Evolutionary conservation across 805 yeast species (phyloP).

Genomic region (Candida nitratophila): DNA sequence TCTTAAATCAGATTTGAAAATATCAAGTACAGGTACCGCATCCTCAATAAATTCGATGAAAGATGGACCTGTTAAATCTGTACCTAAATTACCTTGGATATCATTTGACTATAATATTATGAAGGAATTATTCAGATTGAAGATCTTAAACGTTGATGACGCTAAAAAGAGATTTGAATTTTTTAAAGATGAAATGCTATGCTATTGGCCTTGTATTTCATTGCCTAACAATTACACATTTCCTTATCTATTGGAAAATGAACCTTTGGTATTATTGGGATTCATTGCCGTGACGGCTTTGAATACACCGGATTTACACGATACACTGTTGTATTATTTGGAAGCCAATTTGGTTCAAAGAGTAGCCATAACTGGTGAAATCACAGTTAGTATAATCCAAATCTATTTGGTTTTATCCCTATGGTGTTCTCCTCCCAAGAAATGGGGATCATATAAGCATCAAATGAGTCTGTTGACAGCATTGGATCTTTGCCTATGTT

Average conservation of each 20-base stretch:
- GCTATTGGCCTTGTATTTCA: conserved; percentile 43
- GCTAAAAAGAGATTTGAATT: conserved; percentile 26
- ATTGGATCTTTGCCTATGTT: conserved; percentile 37
- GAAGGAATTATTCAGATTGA: conserved; percentile 30
- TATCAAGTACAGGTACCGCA: conserved; percentile 14
- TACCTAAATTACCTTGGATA: conserved; percentile 29
- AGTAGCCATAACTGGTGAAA: conserved; percentile 36
- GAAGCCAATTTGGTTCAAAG: conserved; percentile 38
- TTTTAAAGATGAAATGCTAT: conserved; percentile 32
- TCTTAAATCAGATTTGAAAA: no score
- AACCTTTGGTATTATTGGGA: conserved; percentile 36
- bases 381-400: conserved; percentile 34
- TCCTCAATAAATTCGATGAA: conserved; percentile 29
- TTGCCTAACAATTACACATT: conserved; percentile 31
- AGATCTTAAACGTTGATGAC: conserved; percentile 27
- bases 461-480: conserved; percentile 42
- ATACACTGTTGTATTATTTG: conserved; percentile 34
- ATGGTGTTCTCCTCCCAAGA: conserved; percentile 48
- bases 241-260: conserved; percentile 32
- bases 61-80: conserved; percentile 26
- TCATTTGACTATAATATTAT: conserved; percentile 29
- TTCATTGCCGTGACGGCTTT: conserved; percentile 41
- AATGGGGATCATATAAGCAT: conserved; percentile 46
- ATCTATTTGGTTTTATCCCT: conserved; percentile 38
- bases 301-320: conserved; percentile 37